Evolutionary conservation across 805 yeast genomes (phyloP), one percentile per base, ranked within the genome.

Genomic region (Myxozyma melibiosi): DNA sequence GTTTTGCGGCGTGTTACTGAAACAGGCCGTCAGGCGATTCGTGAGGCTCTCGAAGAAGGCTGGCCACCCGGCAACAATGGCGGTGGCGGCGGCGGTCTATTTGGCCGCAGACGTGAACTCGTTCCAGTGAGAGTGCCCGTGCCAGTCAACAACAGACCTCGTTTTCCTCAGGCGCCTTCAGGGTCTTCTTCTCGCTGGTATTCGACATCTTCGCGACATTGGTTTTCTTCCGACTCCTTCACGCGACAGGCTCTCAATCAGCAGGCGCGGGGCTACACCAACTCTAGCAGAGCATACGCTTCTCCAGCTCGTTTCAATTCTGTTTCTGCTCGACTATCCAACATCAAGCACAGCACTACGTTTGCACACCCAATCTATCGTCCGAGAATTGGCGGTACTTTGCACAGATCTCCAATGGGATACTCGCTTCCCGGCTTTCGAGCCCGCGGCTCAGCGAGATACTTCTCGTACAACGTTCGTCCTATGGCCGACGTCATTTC

Each of bases 381-480:
- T 25, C 65, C 62, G 4, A 51, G 54, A 27, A 55, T 62, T 27
- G 65, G 65, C 11, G 65, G 65, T 24, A 60, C 60, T 27, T 54
- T 62, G 25, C 53, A 44, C 25, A 31, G 65, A 22, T 57, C 65
- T 2, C 34, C 51, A 5, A 30, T 45, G 22, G 65, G 65, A 11
- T 62, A 61, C 39, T 52, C 65, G 16, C 55, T 62, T n/a, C 61
- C 63, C 4, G 63, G 63, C 14, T 28, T 41, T 22, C 48, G 62
- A 2, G 41, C 54, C 8, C 48, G 65, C 7, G 59, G 51, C n/a
- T 53, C 61, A 4, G 62, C 53, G 14, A 35, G 64, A 24, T 46
- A 56, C 25, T 62, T 61, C 44, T 57, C 52, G 6, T 58, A 35
- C 41, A 34, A 40, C 42, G 43, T 35, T 18, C 47, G 55, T 18